Conservation (phyloP, 306 rosid species). For the Prunus padus region DNA sequence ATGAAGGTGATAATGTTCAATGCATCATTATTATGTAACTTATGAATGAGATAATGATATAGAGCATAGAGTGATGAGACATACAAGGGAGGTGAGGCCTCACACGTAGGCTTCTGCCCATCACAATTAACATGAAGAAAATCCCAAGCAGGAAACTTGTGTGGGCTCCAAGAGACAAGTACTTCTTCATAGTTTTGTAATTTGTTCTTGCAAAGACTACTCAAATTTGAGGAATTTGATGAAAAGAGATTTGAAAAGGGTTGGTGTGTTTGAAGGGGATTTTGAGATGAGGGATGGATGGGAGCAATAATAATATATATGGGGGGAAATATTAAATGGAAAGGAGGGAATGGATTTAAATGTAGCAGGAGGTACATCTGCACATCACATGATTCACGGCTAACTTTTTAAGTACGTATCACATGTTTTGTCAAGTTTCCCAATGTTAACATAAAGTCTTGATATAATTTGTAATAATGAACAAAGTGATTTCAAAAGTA, state of each 20-base stretch:
- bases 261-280: slow-evolving; percentile 16
- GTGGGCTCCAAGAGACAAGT: slow-evolving; percentile 35
- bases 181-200: slow-evolving; percentile 48
- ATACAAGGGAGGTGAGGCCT: slow-evolving; percentile 39
- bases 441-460: slow-evolving; percentile 7
- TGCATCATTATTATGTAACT: too few relatives aligned
- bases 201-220: not conserved
- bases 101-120: slow-evolving; percentile 38
- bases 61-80: not conserved
- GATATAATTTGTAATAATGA: too few relatives aligned
- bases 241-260: slow-evolving; percentile 3
- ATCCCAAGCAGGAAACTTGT: slow-evolving; percentile 33
- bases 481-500: not conserved
- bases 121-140: slow-evolving; percentile 43
- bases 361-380: slow-evolving; percentile 50
- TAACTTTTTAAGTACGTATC: slow-evolving; percentile 49
- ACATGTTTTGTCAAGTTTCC: slow-evolving; percentile 56
- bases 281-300: not conserved
- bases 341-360: slow-evolving; percentile 35
- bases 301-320: not conserved
- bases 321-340: slow-evolving; percentile 4
- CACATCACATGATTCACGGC: slow-evolving; percentile 89
- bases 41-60: not conserved
- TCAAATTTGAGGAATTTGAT: slow-evolving; percentile 14
- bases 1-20: not conserved